A percentile compares a stretch with the other conserved stretches of the same genome.
phyloP scores from a whole-genome alignment of 2,329 filamentous ascomycete genomes.

The Pestalotiopsis sp. region DNA sequence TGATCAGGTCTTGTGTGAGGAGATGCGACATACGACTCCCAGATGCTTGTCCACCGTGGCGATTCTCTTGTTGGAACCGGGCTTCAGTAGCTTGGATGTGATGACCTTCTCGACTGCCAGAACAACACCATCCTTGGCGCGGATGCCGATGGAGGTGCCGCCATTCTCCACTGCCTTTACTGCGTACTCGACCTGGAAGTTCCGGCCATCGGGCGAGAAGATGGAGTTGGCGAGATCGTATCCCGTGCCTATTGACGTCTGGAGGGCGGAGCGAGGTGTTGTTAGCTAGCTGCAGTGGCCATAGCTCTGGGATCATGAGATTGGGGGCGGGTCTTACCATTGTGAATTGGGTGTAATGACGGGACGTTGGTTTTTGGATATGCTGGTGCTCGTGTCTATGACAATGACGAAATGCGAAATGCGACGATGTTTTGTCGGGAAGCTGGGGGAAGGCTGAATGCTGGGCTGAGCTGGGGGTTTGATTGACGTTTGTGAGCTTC shows the following conservation, averaged over 20 bases:
- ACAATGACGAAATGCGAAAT: background rate
- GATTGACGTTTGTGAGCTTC: constrained; percentile 14
- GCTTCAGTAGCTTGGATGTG: constrained; percentile 91
- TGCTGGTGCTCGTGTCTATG: background rate
- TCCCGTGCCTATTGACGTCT: constrained; percentile 98
- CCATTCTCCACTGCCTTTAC: constrained; percentile 98
- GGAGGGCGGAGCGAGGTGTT: background rate
- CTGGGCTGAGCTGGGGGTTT: background rate
- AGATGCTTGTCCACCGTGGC: constrained; percentile 91
- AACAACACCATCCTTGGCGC: constrained; percentile 96
- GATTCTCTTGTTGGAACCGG: constrained; percentile 96
- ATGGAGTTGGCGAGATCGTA: constrained; percentile 99
- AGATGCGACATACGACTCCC: constrained; percentile 72
- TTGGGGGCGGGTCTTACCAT: constrained; percentile 1
- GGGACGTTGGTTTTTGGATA: background rate
- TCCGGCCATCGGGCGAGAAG: constrained; percentile 98
- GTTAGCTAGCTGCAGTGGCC: background rate
- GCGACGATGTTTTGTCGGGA: background rate
- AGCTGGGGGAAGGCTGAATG: background rate
- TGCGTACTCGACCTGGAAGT: constrained; percentile 99
- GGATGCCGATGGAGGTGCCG: constrained; percentile 92
- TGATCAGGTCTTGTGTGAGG: background rate
- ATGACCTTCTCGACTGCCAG: constrained; percentile 97
- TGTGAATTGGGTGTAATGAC: background rate
- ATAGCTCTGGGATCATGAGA: background rate